Percentiles rank a stretch among this genome's conserved stretches.
These are phyloP conservation scores for Backusella australiensis DNA, from an alignment of 192 early-diverging fungal genomes.

Conservation along the genomic window DNA sequence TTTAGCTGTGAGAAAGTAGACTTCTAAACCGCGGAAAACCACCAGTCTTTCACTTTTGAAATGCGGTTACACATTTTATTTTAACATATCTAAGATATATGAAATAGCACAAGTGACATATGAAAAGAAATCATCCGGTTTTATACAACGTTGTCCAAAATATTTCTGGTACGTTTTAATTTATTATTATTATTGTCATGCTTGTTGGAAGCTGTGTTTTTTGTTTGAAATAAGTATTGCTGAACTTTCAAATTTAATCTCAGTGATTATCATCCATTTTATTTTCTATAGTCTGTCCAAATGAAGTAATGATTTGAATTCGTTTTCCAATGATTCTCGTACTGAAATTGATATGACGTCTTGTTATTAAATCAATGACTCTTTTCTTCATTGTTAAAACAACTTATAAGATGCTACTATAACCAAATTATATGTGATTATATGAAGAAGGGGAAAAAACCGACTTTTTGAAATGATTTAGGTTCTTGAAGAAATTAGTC, in stretches of 20 bases:
- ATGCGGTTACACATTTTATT: background rate
- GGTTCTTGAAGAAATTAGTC: background rate
- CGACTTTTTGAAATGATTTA: background rate
- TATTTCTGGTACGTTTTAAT: background rate
- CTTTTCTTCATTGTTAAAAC: background rate
- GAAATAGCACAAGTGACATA: background rate
- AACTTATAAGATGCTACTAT: background rate
- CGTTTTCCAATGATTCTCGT: background rate
- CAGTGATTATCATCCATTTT: background rate
- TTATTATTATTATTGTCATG: background rate
- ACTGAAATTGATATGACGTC: background rate
- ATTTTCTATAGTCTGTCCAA: background rate
- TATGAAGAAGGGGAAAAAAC: background rate
- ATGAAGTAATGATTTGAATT: background rate
- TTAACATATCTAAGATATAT: background rate
- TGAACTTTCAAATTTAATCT: background rate
- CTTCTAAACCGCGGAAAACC: background rate
- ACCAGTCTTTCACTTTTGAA: background rate
- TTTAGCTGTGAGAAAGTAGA: background rate
- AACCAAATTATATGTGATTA: background rate
- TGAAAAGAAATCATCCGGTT: background rate
- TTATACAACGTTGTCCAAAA: background rate
- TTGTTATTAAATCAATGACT: background rate
- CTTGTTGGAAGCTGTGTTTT: background rate
- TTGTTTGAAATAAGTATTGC: background rate